phyloP scores from a whole-genome alignment of 805 yeast species.

The Metschnikowia gruessii region DNA sequence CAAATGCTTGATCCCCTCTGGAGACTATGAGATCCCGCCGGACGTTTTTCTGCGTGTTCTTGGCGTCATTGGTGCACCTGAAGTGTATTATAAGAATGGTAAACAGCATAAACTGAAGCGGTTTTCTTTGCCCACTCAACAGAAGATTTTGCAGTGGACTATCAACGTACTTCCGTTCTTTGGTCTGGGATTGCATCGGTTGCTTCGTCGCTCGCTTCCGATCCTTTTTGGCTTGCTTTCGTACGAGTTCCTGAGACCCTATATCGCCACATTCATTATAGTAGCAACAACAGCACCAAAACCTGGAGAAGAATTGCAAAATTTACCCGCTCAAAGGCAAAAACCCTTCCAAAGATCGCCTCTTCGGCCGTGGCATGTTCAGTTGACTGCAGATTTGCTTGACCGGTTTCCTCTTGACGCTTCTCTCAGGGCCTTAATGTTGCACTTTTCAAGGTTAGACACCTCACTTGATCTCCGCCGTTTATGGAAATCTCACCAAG shows the following conservation, averaged over 20 bases:
- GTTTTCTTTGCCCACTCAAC: slow-evolving; percentile 14
- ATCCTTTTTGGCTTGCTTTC: slow-evolving; percentile 17
- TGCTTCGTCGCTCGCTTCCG: slow-evolving; percentile 14
- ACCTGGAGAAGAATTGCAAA: neutral
- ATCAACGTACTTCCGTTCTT: slow-evolving; percentile 15
- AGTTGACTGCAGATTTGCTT: slow-evolving; percentile 11
- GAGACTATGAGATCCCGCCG: slow-evolving; percentile 5
- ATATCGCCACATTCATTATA: slow-evolving; percentile 14
- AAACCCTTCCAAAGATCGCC: neutral
- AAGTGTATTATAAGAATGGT: slow-evolving; percentile 18
- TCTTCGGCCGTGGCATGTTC: slow-evolving; percentile 17
- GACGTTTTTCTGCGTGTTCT: slow-evolving; percentile 10
- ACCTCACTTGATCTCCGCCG: slow-evolving; percentile 2
- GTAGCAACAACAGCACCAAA: slow-evolving; percentile 6
- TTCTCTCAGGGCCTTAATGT: slow-evolving; percentile 10
- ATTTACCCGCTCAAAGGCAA: neutral
- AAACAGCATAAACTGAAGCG: slow-evolving; percentile 21
- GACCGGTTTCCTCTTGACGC: slow-evolving; percentile 16
- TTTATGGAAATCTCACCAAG: neutral
- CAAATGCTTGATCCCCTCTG: slow-evolving; percentile 12
- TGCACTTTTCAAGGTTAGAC: slow-evolving; percentile 6
- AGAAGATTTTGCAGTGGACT: slow-evolving; percentile 17
- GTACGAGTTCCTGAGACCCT: slow-evolving; percentile 18
- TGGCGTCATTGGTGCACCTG: slow-evolving; percentile 18
- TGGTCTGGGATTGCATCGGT: slow-evolving; percentile 5